phyloP scores from a whole-genome alignment of 495 filamentous ascomycete genomes.

The Aspergillus coremiiformis region DNA sequence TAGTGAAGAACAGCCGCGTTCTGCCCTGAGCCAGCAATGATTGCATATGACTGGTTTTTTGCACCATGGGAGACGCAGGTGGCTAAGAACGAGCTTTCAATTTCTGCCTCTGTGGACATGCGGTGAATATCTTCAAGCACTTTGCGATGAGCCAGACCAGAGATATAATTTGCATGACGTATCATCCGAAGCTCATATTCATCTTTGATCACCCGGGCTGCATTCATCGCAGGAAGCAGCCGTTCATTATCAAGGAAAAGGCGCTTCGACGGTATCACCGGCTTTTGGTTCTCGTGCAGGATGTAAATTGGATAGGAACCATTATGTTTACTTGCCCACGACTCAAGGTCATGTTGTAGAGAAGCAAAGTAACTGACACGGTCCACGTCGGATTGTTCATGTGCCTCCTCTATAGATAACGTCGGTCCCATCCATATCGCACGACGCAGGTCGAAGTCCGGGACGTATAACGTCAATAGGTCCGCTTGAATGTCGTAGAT shows the following conservation, averaged over 20 bases:
- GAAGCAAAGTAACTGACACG: conserved; percentile 57
- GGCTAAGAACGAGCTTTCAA: conserved; percentile 67
- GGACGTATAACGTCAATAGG: conserved; percentile 82
- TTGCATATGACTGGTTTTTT: conserved; percentile 73
- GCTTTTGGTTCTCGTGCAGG: conserved; percentile 31
- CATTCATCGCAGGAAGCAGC: conserved; percentile 62
- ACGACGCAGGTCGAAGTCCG: conserved; percentile 74
- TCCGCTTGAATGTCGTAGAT: conserved; percentile 70
- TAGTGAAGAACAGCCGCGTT: conserved; percentile 88
- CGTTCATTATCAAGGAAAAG: conserved; percentile 30
- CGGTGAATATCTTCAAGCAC: conserved; percentile 53
- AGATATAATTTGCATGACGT: conserved; percentile 68
- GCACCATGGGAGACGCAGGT: conserved; percentile 64
- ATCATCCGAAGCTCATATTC: conserved; percentile 74
- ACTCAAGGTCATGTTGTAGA: conserved; percentile 52
- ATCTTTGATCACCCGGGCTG: conserved; percentile 68
- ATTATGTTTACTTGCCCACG: conserved; percentile 54
- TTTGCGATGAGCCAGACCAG: conserved; percentile 61
- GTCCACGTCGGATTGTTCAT: conserved; percentile 70
- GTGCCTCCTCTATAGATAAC: conserved; percentile 63
- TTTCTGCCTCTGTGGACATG: conserved; percentile 70
- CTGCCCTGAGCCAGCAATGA: conserved; percentile 71
- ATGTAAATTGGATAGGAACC: conserved; percentile 28
- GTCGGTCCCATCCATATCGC: conserved; percentile 97
- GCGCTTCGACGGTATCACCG: conserved; percentile 47